Evolutionary conservation across 2,329 filamentous ascomycete genomes (phyloP), one percentile per base, ranked within the genome.

Genomic region (Fusarium hainanense): DNA sequence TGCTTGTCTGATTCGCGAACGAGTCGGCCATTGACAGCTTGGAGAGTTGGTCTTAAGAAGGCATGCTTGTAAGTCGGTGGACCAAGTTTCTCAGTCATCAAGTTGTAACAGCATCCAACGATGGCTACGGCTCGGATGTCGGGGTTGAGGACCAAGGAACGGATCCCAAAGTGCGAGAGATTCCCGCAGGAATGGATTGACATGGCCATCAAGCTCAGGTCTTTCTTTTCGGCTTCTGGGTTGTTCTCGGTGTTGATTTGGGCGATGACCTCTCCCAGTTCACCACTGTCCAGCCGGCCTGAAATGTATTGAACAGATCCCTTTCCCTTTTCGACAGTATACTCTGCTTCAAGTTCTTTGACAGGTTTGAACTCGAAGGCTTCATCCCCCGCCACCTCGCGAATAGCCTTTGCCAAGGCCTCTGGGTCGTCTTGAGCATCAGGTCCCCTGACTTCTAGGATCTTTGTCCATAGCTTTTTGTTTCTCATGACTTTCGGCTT

Each of bases 141-240:
- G 1, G 92, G 91, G 77, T 98, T 98, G 60, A 97, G 82, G 3
- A 94, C 81, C 21, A 99, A 87, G 1, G 95, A 97, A 16, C 93
- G 90, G 60, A 99, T 90, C 12, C 93, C 96, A 77, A 97, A 94
- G 79, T 99, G 96, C 1, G 97, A 92, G n/a, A 99, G 89, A 73
- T 99, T 98, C 28, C 96, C 96, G 77, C 96, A 99, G 1, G 95
- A 98, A 79, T 99, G 96, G 20, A 99, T 93, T 0, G 96, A 98
- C 30, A 98, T 90, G 18, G 95, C 92, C 90, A 98, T 94, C 40
- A 97, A 84, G 12, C 81, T 82, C 64, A 85, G 82, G 16, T 84
- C 80, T 60, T 79, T 75, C 46, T 72, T 69, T 28, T 72, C 65
- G 34, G 61, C 66, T 40, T 74, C 68, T 41, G 66, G 58, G 7